Base-by-base conservation (phyloP, 106 monocot genomes). In the Triglochin maritima region DNA sequence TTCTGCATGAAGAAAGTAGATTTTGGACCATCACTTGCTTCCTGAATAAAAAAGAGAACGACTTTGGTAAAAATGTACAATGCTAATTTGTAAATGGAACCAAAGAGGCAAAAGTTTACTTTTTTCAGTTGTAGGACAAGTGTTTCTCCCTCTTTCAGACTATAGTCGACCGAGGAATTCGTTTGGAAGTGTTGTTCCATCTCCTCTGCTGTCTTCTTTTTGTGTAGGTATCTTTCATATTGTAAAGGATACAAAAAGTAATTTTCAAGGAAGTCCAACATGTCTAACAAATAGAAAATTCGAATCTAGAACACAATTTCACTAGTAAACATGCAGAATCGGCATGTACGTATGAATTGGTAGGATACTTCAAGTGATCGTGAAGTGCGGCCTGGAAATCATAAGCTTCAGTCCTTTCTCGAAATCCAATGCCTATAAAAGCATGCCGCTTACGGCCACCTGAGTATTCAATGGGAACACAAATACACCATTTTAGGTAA, bases 361-460 rank as follows among this genome's bases (percentile, higher is more conserved):
- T 74, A 88, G 90, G 85, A 85, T 96, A 98, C 96, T 91, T 91
- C 86, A 98, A 84, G 69, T 98, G 91, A 72, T 98, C 96, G 80
- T 98, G 81, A 65, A 98, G 86, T 17, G 96, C 84, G 77, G 96
- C 96, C 72, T 98, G 96, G 65, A 98, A 98, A 54, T 98, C 96
- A 76, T 98, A 98, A 82, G 96, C 96, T 73, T 98, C 49, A 43
- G 83, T 56, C 68, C 96, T 88, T 79, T 98, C 96, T 10, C 96
- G 83, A 62, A 98, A 98, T 17, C 96, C 96, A 68, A 98, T 58
- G 63, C 96, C 96, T 75, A 98, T 98, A 57, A 88, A 98, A 57
- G 96, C 96, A 91, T 98, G 96, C n/a, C 96, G 75, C 44, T 64
- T 43, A 55, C 88, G 88, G 12, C 91, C 96, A 69, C 60, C 96